Evolutionary conservation across 371 early-diverging fungal species (phyloP).

Genomic region (Mucor lusitanicus): DNA sequence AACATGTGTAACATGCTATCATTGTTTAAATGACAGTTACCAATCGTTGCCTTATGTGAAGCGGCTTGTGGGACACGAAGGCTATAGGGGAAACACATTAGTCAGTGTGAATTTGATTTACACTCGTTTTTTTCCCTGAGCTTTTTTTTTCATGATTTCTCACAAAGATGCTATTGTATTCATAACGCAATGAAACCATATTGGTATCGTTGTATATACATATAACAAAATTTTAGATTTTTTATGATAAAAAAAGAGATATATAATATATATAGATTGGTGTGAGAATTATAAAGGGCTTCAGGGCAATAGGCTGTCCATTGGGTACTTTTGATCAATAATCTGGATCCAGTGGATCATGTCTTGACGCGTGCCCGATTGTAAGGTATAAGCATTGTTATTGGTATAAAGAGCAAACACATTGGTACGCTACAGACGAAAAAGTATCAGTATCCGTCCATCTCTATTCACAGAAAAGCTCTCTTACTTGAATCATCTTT

Average conservation of each 20-base stretch:
- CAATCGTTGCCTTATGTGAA: not conserved
- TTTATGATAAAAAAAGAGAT: too few species aligned
- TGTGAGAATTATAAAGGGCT: not conserved
- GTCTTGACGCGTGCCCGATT: conserved; percentile 68
- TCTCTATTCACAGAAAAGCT: too few species aligned
- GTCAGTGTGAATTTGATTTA: conserved; percentile 1
- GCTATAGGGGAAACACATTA: not conserved
- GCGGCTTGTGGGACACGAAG: not conserved
- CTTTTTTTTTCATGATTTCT: too few species aligned
- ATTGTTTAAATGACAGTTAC: not conserved
- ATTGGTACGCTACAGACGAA: conserved; percentile 51
- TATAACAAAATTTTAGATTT: too few species aligned
- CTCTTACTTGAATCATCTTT: conserved; percentile 64
- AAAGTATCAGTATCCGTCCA: not conserved
- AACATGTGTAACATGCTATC: not conserved
- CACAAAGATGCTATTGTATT: too few species aligned
- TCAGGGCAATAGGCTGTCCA: conserved; percentile 32
- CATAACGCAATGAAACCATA: too few species aligned
- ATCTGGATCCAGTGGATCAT: conserved; percentile 79
- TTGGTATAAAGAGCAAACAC: conserved; percentile 83
- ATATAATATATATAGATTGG: not conserved
- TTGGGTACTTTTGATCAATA: conserved; percentile 65
- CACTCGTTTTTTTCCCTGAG: not conserved
- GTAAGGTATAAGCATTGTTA: conserved; percentile 77
- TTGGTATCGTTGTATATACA: too few species aligned